phyloP scores from a whole-genome alignment of 1,284 basidiomycete species.

The Sparassis latifolia region DNA sequence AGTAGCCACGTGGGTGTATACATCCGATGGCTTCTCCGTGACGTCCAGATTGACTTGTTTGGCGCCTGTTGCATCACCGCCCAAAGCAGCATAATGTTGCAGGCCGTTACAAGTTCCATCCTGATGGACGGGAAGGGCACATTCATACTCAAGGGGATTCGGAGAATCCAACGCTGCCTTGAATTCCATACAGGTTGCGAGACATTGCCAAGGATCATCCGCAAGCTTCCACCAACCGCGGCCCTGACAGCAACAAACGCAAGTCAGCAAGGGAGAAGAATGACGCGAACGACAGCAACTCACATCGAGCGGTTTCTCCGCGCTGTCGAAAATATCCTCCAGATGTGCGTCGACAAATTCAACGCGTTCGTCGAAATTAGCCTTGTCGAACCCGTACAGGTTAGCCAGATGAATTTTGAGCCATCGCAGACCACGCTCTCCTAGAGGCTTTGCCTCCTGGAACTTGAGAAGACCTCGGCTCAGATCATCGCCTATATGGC shows the following conservation, averaged over 20 bases:
- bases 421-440: slow-evolving; percentile 73
- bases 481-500: slow-evolving; percentile 94
- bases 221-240: slow-evolving; percentile 85
- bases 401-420: slow-evolving; percentile 93
- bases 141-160: slow-evolving; percentile 69
- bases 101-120: slow-evolving; percentile 99
- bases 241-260: slow-evolving; percentile 36
- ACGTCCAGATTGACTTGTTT: slow-evolving; percentile 89
- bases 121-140: slow-evolving; percentile 89
- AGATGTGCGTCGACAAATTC: slow-evolving; percentile 72
- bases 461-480: slow-evolving; percentile 88
- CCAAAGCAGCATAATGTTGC: slow-evolving; percentile 97
- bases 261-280: neutral
- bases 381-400: slow-evolving; percentile 93
- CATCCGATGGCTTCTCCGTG: slow-evolving; percentile 88
- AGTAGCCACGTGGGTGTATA: slow-evolving; percentile 90
- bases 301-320: slow-evolving; percentile 78
- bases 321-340: slow-evolving; percentile 80
- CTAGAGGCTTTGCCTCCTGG: slow-evolving; percentile 76
- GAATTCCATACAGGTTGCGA: slow-evolving; percentile 89
- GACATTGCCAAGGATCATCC: slow-evolving; percentile 97
- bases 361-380: slow-evolving; percentile 87
- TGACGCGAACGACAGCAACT: slow-evolving; percentile 14
- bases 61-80: slow-evolving; percentile 88
- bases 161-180: slow-evolving; percentile 69